These are phyloP conservation scores for Pythium myriotylum DNA, from an alignment of 352 stramenopile species.

Conservation along the genomic window DNA sequence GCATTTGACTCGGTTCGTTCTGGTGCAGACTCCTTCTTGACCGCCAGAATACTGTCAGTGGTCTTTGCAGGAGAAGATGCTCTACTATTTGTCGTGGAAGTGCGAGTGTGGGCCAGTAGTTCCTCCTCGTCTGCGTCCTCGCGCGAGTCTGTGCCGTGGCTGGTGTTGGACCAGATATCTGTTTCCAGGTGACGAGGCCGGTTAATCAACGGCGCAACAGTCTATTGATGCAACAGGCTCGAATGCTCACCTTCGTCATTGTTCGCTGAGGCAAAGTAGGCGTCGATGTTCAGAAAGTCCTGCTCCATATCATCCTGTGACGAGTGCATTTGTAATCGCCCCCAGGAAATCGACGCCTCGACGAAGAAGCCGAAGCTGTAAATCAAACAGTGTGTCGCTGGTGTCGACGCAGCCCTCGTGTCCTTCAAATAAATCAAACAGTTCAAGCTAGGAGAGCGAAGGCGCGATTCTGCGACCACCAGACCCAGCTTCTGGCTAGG, in stretches of 20 bases:
- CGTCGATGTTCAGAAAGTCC: constrained; percentile 39
- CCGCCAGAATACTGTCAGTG: too few relatives aligned
- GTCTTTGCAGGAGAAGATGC: not conserved
- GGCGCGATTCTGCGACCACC: not conserved
- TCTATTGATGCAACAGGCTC: not conserved
- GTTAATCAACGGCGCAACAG: not conserved
- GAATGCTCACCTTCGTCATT: constrained; percentile 28
- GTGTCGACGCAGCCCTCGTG: not conserved
- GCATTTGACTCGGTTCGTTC: constrained; percentile 23
- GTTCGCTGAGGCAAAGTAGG: constrained; percentile 32
- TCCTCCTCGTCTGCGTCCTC: constrained; percentile 9
- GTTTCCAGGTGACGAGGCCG: not conserved
- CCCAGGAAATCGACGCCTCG: not conserved
- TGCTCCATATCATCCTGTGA: constrained; percentile 32
- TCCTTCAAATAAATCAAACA: not conserved
- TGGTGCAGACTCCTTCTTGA: constrained; percentile 21
- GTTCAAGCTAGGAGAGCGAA: not conserved
- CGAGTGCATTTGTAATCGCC: constrained; percentile 26
- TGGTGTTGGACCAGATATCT: constrained; percentile 30
- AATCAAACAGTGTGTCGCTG: constrained; percentile 1
- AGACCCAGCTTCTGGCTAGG: not conserved
- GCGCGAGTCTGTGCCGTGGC: not conserved
- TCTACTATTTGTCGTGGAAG: not conserved
- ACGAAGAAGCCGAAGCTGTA: constrained; percentile 8
- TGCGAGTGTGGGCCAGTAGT: not conserved